Evolutionary conservation across 768 basidiomycete species (phyloP).

Genomic region (Megacollybia marginata): DNA sequence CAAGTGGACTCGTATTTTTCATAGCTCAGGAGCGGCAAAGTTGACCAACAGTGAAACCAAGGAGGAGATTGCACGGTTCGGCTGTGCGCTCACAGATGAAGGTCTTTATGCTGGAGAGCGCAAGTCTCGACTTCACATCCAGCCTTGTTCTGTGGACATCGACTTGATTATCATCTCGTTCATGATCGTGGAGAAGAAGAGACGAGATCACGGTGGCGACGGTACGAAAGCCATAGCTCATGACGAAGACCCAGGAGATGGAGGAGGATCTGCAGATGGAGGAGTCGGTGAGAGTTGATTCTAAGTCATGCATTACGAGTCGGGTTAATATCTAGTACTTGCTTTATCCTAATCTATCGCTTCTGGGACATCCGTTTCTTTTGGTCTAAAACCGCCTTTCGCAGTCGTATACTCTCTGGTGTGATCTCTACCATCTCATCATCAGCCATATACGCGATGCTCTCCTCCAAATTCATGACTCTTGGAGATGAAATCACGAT

Average conservation of each 20-base stretch:
- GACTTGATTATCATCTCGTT: constrained; percentile 50
- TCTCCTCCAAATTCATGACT: constrained; percentile 38
- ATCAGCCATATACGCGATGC: constrained; percentile 40
- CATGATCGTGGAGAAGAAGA: constrained; percentile 48
- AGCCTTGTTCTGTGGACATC: constrained; percentile 41
- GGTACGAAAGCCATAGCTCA: constrained; percentile 17
- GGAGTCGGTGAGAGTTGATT: constrained; percentile 1
- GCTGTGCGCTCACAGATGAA: constrained; percentile 23
- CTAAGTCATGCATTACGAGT: no score
- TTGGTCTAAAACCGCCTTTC: constrained; percentile 33
- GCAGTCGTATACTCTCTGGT: constrained; percentile 30
- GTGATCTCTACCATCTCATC: constrained; percentile 44
- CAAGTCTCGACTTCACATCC: constrained; percentile 37
- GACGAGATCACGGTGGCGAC: constrained; percentile 31
- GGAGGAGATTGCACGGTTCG: constrained; percentile 36
- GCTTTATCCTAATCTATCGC: background rate
- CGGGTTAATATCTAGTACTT: no score
- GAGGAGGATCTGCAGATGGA: constrained; percentile 26
- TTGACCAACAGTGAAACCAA: constrained; percentile 29
- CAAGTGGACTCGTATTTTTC: background rate
- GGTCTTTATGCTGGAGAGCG: constrained; percentile 42
- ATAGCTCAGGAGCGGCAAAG: constrained; percentile 14
- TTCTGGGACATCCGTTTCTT: constrained; percentile 22
- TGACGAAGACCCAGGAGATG: constrained; percentile 32
- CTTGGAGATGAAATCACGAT: constrained; percentile 37